A percentile compares a stretch with the other conserved stretches of the same genome.
These are phyloP conservation scores for Williopsis jadinii DNA, from an alignment of 1,139 yeast genomes.

Conservation along the genomic window DNA sequence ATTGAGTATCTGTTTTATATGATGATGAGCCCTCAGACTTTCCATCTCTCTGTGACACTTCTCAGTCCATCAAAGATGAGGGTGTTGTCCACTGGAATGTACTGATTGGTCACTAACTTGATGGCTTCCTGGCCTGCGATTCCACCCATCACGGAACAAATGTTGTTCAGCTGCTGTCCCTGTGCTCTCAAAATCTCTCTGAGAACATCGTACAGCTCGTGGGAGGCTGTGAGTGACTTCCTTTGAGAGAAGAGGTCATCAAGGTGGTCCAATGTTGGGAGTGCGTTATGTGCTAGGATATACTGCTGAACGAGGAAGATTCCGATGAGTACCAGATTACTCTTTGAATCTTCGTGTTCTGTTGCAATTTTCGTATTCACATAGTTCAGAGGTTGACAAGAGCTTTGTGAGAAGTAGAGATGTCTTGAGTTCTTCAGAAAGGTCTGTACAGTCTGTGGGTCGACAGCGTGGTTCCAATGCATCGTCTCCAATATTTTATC, in stretches of 20 bases:
- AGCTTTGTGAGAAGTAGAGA: constrained; percentile 28
- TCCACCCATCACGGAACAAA: constrained; percentile 64
- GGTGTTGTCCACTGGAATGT: constrained; percentile 63
- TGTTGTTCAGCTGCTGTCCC: constrained; percentile 38
- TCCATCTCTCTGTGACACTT: constrained; percentile 41
- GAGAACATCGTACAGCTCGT: constrained; percentile 16
- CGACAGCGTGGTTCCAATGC: constrained; percentile 23
- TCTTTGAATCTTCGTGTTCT: background rate
- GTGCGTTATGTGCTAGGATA: constrained; percentile 1
- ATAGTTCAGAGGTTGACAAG: constrained; percentile 3
- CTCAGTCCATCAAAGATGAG: constrained; percentile 65
- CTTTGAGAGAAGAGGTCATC: constrained; percentile 11
- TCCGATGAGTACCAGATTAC: constrained; percentile 20
- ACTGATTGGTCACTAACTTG: constrained; percentile 61
- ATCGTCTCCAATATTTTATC: constrained; percentile 26
- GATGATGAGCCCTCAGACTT: background rate
- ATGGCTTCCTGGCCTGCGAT: constrained; percentile 77
- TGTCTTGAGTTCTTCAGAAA: constrained; percentile 56
- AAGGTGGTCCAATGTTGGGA: constrained; percentile 9
- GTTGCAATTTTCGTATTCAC: constrained; percentile 1
- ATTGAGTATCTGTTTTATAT: too few relatives aligned
- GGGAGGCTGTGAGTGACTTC: background rate
- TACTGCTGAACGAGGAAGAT: constrained; percentile 19
- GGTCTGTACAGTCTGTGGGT: constrained; percentile 34
- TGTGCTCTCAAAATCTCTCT: constrained; percentile 32